Conservation (phyloP, 306 rosid genomes). For the Echinosophora koreensis region DNA sequence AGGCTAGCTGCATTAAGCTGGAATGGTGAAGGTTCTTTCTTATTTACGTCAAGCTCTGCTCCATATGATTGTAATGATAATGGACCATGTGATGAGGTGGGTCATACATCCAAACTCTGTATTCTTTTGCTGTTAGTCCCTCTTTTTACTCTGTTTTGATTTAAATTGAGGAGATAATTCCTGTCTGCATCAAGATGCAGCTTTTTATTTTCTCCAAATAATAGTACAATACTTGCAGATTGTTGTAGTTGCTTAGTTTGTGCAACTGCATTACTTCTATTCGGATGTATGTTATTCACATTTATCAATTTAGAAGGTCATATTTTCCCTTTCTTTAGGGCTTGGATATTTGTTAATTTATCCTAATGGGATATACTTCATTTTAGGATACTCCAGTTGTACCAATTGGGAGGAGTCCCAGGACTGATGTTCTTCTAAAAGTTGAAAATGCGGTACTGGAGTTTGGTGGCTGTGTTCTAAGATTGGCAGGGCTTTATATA, state of each 20-base stretch:
- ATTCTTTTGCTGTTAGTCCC: neutral
- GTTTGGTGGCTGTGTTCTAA: constrained; percentile 80
- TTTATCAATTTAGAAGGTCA: constrained; percentile 12
- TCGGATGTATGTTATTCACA: constrained; percentile 12
- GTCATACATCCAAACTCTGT: constrained; percentile 41
- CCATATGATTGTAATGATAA: constrained; percentile 86
- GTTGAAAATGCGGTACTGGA: constrained; percentile 81
- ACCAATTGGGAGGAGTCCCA: constrained; percentile 86
- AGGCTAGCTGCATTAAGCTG: constrained; percentile 87
- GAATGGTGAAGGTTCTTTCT: constrained; percentile 90
- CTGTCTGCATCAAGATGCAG: constrained; percentile 6
- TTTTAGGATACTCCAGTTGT: constrained; percentile 81
- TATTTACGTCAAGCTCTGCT: constrained; percentile 91
- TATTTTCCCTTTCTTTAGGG: neutral
- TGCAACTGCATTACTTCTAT: constrained; percentile 17
- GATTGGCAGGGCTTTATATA: constrained; percentile 97
- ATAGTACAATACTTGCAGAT: constrained; percentile 7
- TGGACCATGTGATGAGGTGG: constrained; percentile 88
- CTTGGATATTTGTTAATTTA: constrained; percentile 23
- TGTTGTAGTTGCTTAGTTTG: constrained; percentile 29
- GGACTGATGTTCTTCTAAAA: constrained; percentile 77
- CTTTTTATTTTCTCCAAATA: constrained; percentile 19
- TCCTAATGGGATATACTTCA: constrained; percentile 40
- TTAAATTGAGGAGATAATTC: constrained; percentile 25
- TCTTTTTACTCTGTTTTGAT: constrained; percentile 24